Evolutionary conservation across 2,329 filamentous ascomycete genomes (phyloP), one percentile per base, ranked within the genome.

Genomic region (Nemania sp.): DNA sequence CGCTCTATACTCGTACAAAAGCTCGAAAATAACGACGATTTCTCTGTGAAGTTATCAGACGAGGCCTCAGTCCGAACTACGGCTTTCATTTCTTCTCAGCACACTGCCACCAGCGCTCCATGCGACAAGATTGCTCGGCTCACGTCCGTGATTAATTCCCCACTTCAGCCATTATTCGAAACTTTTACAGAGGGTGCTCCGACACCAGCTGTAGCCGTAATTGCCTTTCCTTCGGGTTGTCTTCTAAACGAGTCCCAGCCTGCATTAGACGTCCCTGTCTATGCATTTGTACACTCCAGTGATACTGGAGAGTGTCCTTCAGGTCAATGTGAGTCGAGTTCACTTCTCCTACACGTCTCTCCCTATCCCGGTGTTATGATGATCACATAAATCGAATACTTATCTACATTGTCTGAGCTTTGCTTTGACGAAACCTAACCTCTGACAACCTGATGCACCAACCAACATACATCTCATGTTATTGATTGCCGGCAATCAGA

Each of bases 351-450:
- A 49, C 11, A 22, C 12, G n/a, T 11, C 11, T 39, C 4, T 41
- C 14, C 8, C 30, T 8, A 11, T 34, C 40, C 66, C 70, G 79
- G 73, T 80, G 74, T 81, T 79, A 88, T 91, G 93, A 97, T 97
- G 92, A 96, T 80, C 74, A 74, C 75, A 82, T 75, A 73, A 75
- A 31, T 80, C 74, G 81, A 95, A 94, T 90, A 92, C 92, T 97
- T 97, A 97, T 97, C 93, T 97, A 97, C 93, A 97, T 97, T 97
- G 91, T 89, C 93, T 92, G 93, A 96, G 88, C 76, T 77, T 73
- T 81, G 81, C 77, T 68, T 88, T 96, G 92, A 95, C 86, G 91
- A 94, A 81, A 81, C 80, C 72, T 79, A 79, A 82, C 82, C 84
- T 91, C 88, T 93, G 86, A 93, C 86, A 90, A 86, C 77, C 91